Conservation (phyloP, 176 grass and related monocot species). For the Otatea glauca region DNA sequence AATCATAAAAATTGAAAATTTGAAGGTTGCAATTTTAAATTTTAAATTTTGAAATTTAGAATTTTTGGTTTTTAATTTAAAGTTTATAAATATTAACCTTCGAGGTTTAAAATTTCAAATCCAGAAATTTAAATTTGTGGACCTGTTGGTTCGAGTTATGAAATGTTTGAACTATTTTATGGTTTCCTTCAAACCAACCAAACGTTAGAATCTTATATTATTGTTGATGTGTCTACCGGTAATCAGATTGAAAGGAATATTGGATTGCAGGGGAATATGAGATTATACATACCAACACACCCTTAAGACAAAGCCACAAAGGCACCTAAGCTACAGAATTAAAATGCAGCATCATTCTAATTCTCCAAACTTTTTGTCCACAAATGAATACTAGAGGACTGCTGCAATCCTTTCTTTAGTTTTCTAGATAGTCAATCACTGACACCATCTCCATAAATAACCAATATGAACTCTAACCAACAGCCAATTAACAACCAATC, state of each 20-base stretch:
- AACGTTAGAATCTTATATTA: too few relatives aligned
- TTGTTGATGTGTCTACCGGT: too few relatives aligned
- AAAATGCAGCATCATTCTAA: slow-evolving; percentile 14
- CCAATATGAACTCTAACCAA: slow-evolving; percentile 11
- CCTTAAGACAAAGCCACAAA: neutral
- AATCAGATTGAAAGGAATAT: too few relatives aligned
- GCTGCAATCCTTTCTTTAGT: neutral
- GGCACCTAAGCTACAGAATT: slow-evolving; percentile 5
- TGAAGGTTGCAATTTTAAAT: too few relatives aligned
- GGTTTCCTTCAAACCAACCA: too few relatives aligned
- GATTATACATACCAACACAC: too few relatives aligned
- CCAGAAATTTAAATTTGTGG: neutral
- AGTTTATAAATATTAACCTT: too few relatives aligned
- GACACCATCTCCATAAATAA: slow-evolving; percentile 3
- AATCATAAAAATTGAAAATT: too few relatives aligned
- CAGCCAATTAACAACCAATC: neutral
- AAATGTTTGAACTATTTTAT: neutral
- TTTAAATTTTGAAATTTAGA: too few relatives aligned
- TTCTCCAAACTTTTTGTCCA: slow-evolving; percentile 1
- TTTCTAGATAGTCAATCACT: slow-evolving; percentile 7
- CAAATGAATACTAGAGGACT: neutral
- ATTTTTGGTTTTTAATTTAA: too few relatives aligned
- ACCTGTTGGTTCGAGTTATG: neutral
- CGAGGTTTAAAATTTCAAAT: neutral
- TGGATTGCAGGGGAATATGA: too few relatives aligned